Evolutionary conservation across 331 rosid species (phyloP), one percentile per base, ranked within the genome.

Genomic region (Rhamnella rubrinervis): DNA sequence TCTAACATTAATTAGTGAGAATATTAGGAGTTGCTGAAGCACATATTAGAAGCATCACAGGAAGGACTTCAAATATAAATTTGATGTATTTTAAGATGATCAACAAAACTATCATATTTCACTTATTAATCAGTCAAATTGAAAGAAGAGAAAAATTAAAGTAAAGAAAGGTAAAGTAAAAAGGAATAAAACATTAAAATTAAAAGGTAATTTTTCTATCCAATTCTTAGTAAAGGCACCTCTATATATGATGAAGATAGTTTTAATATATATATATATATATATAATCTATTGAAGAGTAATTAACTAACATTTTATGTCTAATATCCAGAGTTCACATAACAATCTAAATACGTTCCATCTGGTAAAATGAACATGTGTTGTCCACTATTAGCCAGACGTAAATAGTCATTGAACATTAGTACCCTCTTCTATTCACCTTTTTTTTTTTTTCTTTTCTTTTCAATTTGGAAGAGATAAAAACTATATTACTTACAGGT

Each of bases 1-100:
- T 68, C 70, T 58, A 81, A 70, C 28, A 21, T 57, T 69, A 71
- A 70, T 41, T 19, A 21, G 19, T 68, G 71, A 73, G 20, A 70
- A 51, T 7, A 39, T 5, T 52, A 68, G 38, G 10, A 4, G 19
- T 39, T 52, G 16, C 8, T 39, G 31, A 56, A 66, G 53, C 67
- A 57, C 46, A 65, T 18, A 19, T 13, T 52, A 50, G 50, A 47
- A 12, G 38, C 56, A 40, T 58, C 64, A 11, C 7, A 64, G 39
- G n/a, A 59, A 16, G 68, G 26, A 17, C 39, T 26, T 55, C 41
- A 23, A 35, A 44, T 44, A 20, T 13, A 52, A 13, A 9, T 61
- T 53, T 15, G 19, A 39, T 41, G 37, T n/a, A 23, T 68, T 41
- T 60, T 44, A 16, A 17, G 61, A 59, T 31, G 21, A 66, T 57